Evolutionary conservation across 495 filamentous ascomycete genomes (phyloP), one percentile per base, ranked within the genome.

Genomic region (Hyaloscypha hepaticicola): DNA sequence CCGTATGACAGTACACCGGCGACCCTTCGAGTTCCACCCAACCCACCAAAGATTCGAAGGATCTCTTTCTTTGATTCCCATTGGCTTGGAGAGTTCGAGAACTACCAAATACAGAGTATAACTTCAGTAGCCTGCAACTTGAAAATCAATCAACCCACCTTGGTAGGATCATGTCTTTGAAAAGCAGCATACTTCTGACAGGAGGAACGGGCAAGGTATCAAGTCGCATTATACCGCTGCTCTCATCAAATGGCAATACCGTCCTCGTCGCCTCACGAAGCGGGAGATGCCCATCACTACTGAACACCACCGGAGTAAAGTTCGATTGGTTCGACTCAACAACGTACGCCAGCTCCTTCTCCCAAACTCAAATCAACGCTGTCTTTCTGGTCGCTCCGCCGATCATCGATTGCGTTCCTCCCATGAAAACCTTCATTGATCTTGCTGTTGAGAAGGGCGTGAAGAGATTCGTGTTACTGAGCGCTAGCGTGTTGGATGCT

Each of bases 201-300:
- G 82, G 81, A 51, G 82, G 80, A 57, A 79, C 76, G 16, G 81
- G 82, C 64, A 83, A 80, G 38, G 72, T 81, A 19, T 76, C 77
- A 50, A 71, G 72, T 49, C 76, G 77, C 33, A 72, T 82, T 24
- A 78, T 73, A 27, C 63, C 38, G 8, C 76, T 79, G 7, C 74
- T 82, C 27, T 58, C 74, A 2, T 62, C 64, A 19, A 55, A 67
- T 29, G 41, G 49, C 38, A 56, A 74, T 48, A 73, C 73, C 19
- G 64, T 72, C 52, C 66, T 83, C 12, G 58, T 77, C 4, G 80
- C 79, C 14, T 82, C 80, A 3, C 76, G 77, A 7, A 73, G 75
- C 4, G 65, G 62, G 21, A 50, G 22, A 22, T 7, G 56, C 24
- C 50, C 61, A 8, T 34, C 69, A 21, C 31, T 65, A 12, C 45